Conservation (phyloP, 306 rosid genomes). For the Hippophae gyantsensis region DNA sequence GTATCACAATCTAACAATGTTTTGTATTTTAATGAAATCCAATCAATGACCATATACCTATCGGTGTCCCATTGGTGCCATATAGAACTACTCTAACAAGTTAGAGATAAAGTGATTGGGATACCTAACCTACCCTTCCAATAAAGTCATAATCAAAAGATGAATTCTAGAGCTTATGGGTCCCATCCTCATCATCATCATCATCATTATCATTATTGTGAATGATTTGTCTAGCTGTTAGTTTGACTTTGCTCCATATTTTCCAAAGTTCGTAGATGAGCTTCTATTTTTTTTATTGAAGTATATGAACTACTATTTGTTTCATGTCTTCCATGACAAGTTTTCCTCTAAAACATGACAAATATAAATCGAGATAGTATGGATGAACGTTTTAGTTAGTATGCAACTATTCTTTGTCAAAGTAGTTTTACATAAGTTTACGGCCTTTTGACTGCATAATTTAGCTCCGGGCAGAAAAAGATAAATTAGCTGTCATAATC, state of each 20-base stretch:
- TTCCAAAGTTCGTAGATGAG: slow-evolving; percentile 12
- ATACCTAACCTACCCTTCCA: slow-evolving; percentile 24
- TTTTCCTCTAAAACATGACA: background rate
- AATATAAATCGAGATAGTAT: slow-evolving; percentile 6
- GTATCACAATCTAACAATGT: too few species aligned
- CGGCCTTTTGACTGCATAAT: too few species aligned
- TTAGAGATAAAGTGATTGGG: slow-evolving; percentile 19
- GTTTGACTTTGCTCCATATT: slow-evolving; percentile 13
- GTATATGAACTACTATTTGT: slow-evolving; percentile 15
- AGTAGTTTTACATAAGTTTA: too few species aligned
- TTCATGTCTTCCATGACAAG: slow-evolving; percentile 13
- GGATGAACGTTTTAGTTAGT: slow-evolving; percentile 15
- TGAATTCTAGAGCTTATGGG: slow-evolving; percentile 26
- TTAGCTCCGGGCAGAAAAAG: too few species aligned
- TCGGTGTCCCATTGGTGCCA: too few species aligned
- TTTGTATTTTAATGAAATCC: too few species aligned
- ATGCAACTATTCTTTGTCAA: slow-evolving; percentile 1
- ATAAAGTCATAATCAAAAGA: slow-evolving; percentile 20
- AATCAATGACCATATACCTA: too few species aligned
- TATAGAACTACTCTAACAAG: too few species aligned
- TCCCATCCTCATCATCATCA: slow-evolving; percentile 2
- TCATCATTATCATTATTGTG: slow-evolving; percentile 21
- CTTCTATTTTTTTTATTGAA: slow-evolving; percentile 13
- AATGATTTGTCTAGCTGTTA: slow-evolving; percentile 6
- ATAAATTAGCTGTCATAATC: too few species aligned